Base-by-base conservation (phyloP, 139 green algal species). In the Auxenochlorella pyrenoidosa region DNA sequence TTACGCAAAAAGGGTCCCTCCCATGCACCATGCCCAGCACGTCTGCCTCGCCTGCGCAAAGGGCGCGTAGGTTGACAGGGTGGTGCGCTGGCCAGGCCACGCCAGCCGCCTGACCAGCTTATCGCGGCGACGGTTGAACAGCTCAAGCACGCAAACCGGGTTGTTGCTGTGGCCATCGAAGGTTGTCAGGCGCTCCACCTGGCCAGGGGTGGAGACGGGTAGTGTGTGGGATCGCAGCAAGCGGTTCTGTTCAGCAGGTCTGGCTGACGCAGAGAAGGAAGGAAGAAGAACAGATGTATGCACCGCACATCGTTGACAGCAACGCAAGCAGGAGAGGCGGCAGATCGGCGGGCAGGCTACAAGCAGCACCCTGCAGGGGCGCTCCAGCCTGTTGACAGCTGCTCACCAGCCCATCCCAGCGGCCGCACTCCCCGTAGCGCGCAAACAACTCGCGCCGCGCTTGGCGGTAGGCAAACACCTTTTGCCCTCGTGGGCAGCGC, bases 371-470 rank as follows among this genome's bases (percentile, higher is more conserved):
- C 47, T 10, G 10, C 47, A 54, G 10, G 47, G 10, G 47, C 47
- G 8, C 47, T 6, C 63, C 63, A 71, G 28, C 28, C 28, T 4
- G 13, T 22, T 36, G 26, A 4, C 30, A 71, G 21, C 24, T 34
- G 54, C 80, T 85, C 78, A 96, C 90, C 87, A 97, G 91, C 47
- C 96, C 96, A 68, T 98, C 95, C 93, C 94, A 98, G 59, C 94
- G 91, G 30, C 72, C 88, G 91, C 93, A 97, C 83, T 97, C 95
- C 32, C 96, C 96, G 86, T 96, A 97, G 40, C 88, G 82, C 0
- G 96, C 95, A 79, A 95, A 97, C 32, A 97, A 91, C 87, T 98
- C 96, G 43, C 94, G 92, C 76, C 92, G 90, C 36, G 78, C 91
- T 65, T 87, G 85, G 18, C 85, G 81, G 90, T 94, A 96, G 79